Evolutionary conservation across 352 stramenopile genomes (phyloP).

Genomic region (Achlya hypogyna): DNA sequence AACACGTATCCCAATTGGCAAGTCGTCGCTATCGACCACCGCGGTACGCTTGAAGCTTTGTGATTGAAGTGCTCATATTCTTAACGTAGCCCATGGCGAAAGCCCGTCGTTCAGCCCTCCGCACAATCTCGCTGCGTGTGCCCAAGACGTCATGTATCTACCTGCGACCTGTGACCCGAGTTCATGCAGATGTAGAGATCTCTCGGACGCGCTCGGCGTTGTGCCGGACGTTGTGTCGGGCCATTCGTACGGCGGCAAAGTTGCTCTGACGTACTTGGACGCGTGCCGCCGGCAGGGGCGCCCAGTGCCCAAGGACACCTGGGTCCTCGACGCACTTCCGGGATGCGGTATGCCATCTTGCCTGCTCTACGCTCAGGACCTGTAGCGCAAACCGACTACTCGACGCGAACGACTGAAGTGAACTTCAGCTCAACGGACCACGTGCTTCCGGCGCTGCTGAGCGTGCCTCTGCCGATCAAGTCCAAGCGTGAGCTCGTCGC

Average conservation of each 20-base stretch:
- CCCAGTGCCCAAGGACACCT: slow-evolving; percentile 42
- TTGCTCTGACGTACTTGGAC: slow-evolving; percentile 59
- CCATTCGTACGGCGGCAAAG: slow-evolving; percentile 75
- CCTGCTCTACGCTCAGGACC: background rate
- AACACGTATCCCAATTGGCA: slow-evolving; percentile 53
- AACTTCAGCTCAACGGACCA: slow-evolving; percentile 47
- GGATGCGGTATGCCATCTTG: slow-evolving; percentile 35
- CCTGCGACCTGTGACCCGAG: background rate
- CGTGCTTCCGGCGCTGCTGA: slow-evolving; percentile 56
- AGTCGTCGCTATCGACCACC: slow-evolving; percentile 56
- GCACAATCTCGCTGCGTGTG: slow-evolving; percentile 55
- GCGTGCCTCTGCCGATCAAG: slow-evolving; percentile 56
- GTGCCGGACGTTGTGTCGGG: slow-evolving; percentile 52
- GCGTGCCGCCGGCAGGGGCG: slow-evolving; percentile 36
- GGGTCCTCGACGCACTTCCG: slow-evolving; percentile 62
- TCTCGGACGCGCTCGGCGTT: slow-evolving; percentile 42
- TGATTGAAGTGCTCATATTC: background rate
- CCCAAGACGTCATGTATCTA: slow-evolving; percentile 56
- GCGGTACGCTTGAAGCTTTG: slow-evolving; percentile 28
- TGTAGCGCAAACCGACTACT: slow-evolving; percentile 48
- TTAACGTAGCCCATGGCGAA: slow-evolving; percentile 62
- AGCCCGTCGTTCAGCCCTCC: slow-evolving; percentile 53
- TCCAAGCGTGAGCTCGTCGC: slow-evolving; percentile 60
- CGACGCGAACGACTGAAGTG: slow-evolving; percentile 30
- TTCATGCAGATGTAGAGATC: slow-evolving; percentile 25